Percentiles rank a stretch among this genome's conserved stretches.
These are phyloP conservation scores for Misopates orontium DNA, from an alignment of 257 asterid genomes.

Conservation along the genomic window DNA sequence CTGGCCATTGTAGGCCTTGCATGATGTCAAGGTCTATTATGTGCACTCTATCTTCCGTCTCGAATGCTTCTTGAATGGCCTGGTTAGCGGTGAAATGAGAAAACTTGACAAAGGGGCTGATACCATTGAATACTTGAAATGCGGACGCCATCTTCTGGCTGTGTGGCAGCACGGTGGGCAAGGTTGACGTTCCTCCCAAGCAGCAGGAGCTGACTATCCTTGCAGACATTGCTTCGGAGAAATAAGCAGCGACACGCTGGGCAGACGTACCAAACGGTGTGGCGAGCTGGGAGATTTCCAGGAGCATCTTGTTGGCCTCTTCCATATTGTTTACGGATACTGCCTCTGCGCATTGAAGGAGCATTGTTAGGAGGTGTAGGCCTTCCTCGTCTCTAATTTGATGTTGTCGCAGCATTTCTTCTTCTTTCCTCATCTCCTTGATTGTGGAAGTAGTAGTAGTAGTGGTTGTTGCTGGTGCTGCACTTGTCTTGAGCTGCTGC, in stretches of 20 bases:
- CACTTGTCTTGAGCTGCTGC: too few relatives aligned
- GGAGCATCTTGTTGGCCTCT: conserved; percentile 73
- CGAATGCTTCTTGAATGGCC: conserved; percentile 96
- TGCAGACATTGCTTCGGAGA: conserved; percentile 97
- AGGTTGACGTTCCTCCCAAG: conserved; percentile 67
- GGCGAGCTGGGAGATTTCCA: conserved; percentile 85
- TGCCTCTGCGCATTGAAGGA: conserved; percentile 88
- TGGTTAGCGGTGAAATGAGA: conserved; percentile 97
- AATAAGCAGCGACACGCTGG: conserved; percentile 97
- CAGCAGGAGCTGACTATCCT: conserved; percentile 76
- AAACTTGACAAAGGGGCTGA: conserved; percentile 89
- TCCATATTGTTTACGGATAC: conserved; percentile 78
- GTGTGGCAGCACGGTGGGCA: conserved; percentile 66
- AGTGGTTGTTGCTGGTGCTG: conserved; percentile 29
- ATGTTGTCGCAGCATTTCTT: conserved; percentile 49
- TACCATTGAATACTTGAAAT: conserved; percentile 87
- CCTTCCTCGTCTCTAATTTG: conserved; percentile 90
- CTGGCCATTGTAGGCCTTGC: conserved; percentile 99
- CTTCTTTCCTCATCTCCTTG: conserved; percentile 36
- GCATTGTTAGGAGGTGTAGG: conserved; percentile 70
- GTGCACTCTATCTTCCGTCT: conserved; percentile 90
- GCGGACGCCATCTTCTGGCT: conserved; percentile 85
- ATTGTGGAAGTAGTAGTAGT: conserved; percentile 18
- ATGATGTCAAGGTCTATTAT: conserved; percentile 90
- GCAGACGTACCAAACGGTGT: conserved; percentile 97